These are phyloP conservation scores for Mrakia gelida DNA, from an alignment of 768 basidiomycete species.

Conservation along the genomic window DNA sequence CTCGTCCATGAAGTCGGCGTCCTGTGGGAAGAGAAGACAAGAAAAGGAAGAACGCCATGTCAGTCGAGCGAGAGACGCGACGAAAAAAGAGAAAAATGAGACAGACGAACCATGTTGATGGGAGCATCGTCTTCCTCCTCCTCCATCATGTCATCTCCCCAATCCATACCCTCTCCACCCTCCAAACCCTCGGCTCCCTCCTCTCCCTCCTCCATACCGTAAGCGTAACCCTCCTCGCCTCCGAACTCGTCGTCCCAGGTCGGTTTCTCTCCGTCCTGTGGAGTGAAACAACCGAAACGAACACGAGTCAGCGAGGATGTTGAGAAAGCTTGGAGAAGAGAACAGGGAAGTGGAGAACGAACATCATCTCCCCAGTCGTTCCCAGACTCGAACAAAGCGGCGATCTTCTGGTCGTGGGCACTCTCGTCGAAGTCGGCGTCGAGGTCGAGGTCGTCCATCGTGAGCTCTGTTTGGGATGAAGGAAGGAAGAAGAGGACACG, in stretches of 20 bases:
- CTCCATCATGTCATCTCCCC: conserved; percentile 48
- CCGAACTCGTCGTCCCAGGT: conserved; percentile 88
- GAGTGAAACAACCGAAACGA: neutral
- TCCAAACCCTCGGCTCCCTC: conserved; percentile 48
- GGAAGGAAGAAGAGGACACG: neutral
- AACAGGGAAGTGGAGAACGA: neutral
- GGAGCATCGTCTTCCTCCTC: conserved; percentile 51
- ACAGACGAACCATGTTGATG: conserved; percentile 41
- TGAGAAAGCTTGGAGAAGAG: neutral
- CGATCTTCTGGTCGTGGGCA: conserved; percentile 78
- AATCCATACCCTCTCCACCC: conserved; percentile 25
- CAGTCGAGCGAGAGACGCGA: neutral
- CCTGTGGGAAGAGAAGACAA: conserved; percentile 32
- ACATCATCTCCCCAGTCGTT: conserved; percentile 30
- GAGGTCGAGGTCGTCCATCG: conserved; percentile 66
- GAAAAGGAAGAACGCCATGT: neutral
- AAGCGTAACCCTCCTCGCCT: conserved; percentile 30
- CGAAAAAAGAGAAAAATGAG: too few relatives aligned
- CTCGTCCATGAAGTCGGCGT: conserved; percentile 42
- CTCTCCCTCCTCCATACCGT: conserved; percentile 43
- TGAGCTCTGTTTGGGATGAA: neutral
- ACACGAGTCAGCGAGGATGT: neutral
- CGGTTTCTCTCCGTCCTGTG: conserved; percentile 61
- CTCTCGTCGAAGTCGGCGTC: conserved; percentile 91
- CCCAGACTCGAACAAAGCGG: conserved; percentile 50